phyloP scores from a whole-genome alignment of 176 grass and related monocot genomes.

The Metroxylon sagu region DNA sequence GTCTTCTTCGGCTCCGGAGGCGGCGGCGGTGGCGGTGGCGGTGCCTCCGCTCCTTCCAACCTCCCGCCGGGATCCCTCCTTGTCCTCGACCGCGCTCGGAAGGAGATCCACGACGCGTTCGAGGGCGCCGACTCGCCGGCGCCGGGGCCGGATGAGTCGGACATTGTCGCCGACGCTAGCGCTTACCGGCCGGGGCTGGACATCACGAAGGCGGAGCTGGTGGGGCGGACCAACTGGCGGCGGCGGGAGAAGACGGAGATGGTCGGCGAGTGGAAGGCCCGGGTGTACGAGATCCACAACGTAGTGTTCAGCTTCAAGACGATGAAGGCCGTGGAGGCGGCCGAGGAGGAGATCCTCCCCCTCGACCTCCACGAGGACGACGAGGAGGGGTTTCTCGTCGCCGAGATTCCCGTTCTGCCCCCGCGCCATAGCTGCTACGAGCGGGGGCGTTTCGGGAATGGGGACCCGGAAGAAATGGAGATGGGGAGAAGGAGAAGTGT shows the following conservation, averaged over 20 bases:
- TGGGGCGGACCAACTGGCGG: slow-evolving; percentile 74
- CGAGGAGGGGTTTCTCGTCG: slow-evolving; percentile 83
- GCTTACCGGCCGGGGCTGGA: slow-evolving; percentile 83
- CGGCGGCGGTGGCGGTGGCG: slow-evolving; percentile 22
- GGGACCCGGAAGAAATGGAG: slow-evolving; percentile 35
- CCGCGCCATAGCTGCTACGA: slow-evolving; percentile 80
- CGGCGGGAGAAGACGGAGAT: slow-evolving; percentile 90
- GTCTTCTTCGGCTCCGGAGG: slow-evolving; percentile 74
- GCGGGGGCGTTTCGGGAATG: slow-evolving; percentile 34
- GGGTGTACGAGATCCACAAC: slow-evolving; percentile 87
- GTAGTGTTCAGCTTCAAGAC: slow-evolving; percentile 93
- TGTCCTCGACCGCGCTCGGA: slow-evolving; percentile 68
- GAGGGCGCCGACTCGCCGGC: slow-evolving; percentile 42
- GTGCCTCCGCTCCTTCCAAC: too few species aligned
- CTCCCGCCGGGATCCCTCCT: slow-evolving; percentile 73
- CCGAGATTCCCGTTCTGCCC: slow-evolving; percentile 52
- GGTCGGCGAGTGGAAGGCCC: slow-evolving; percentile 80
- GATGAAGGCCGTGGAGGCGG: slow-evolving; percentile 39
- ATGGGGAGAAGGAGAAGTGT: slow-evolving; percentile 66
- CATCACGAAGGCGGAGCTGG: slow-evolving; percentile 63
- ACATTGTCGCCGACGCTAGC: slow-evolving; percentile 52
- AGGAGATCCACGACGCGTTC: slow-evolving; percentile 84
- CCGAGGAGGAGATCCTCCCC: slow-evolving; percentile 43
- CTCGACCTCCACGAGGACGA: slow-evolving; percentile 81
- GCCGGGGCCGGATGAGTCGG: slow-evolving; percentile 39